These are phyloP conservation scores for Jimgerdemannia flammicorona DNA, from an alignment of 192 early-diverging fungal genomes.

Conservation along the genomic window DNA sequence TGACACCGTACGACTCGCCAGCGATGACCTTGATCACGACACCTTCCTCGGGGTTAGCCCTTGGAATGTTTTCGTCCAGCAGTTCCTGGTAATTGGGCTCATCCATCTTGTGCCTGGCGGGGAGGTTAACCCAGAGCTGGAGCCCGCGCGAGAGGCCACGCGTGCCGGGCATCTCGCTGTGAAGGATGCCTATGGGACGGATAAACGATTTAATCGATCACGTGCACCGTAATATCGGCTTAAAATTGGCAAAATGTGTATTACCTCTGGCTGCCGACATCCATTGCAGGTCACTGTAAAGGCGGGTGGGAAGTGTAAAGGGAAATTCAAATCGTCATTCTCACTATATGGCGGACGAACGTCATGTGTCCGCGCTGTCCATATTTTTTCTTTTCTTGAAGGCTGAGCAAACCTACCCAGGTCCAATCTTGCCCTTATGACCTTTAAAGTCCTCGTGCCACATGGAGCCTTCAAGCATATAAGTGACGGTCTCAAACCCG, in stretches of 20 bases:
- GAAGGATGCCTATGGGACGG: slow-evolving; percentile 46
- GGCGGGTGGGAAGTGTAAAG: neutral
- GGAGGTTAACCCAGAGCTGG: slow-evolving; percentile 79
- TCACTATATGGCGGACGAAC: no score
- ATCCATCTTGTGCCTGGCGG: slow-evolving; percentile 66
- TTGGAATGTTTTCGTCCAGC: slow-evolving; percentile 58
- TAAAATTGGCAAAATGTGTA: neutral
- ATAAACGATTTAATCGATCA: neutral
- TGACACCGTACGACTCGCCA: slow-evolving; percentile 69
- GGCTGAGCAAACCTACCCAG: slow-evolving; percentile 34
- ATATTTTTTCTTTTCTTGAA: no score
- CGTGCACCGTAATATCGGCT: slow-evolving; percentile 7
- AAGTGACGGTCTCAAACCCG: slow-evolving; percentile 80
- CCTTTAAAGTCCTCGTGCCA: slow-evolving; percentile 78
- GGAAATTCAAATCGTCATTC: neutral
- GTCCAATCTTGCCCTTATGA: slow-evolving; percentile 61
- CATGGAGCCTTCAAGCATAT: slow-evolving; percentile 61
- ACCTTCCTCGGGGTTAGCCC: slow-evolving; percentile 46
- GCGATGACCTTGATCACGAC: slow-evolving; percentile 81
- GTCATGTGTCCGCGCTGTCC: no score
- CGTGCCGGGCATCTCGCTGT: slow-evolving; percentile 67
- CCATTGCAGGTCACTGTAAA: slow-evolving; percentile 59
- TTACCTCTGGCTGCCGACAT: slow-evolving; percentile 70
- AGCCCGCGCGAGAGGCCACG: slow-evolving; percentile 38
- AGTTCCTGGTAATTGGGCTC: slow-evolving; percentile 73